Percentiles rank a stretch among this genome's conserved stretches.
Conservation (phyloP, 202 grass and related monocot genomes). For the Panicum hallii region DNA sequence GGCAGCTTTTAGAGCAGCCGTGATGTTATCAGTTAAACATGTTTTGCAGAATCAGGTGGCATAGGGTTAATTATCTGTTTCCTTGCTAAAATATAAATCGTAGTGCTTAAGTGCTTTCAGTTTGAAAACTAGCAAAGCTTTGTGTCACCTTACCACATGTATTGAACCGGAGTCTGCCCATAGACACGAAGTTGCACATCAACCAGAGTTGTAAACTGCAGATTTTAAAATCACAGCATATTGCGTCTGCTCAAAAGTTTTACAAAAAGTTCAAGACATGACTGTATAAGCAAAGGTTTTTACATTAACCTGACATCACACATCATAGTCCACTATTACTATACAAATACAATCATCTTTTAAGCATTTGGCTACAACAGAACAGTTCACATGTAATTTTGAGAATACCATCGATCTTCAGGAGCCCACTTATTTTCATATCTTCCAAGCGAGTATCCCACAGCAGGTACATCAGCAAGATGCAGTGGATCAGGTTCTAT, state of each 20-base stretch:
- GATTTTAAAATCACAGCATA: constrained; percentile 7
- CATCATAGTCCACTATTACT: neutral
- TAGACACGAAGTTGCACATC: no score
- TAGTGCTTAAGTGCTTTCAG: neutral
- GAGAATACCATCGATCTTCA: constrained; percentile 65
- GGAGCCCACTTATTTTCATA: constrained; percentile 76
- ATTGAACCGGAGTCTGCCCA: neutral
- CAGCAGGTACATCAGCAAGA: constrained; percentile 71
- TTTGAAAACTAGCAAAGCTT: neutral
- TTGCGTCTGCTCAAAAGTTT: neutral
- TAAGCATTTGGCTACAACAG: neutral
- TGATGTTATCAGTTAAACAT: neutral
- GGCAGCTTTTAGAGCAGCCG: neutral
- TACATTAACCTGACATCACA: constrained; percentile 3
- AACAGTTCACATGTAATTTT: constrained; percentile 62
- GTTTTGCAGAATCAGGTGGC: neutral
- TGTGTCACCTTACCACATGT: neutral
- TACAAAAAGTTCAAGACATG: constrained; percentile 6
- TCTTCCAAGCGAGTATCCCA: constrained; percentile 69
- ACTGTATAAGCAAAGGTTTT: neutral
- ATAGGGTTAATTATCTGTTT: neutral
- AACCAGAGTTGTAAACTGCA: neutral
- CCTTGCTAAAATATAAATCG: neutral
- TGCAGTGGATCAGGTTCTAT: constrained; percentile 93
- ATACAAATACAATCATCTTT: constrained; percentile 28